Conservation (phyloP, 345 rosid species). For the Sisymbrium altissimum region DNA sequence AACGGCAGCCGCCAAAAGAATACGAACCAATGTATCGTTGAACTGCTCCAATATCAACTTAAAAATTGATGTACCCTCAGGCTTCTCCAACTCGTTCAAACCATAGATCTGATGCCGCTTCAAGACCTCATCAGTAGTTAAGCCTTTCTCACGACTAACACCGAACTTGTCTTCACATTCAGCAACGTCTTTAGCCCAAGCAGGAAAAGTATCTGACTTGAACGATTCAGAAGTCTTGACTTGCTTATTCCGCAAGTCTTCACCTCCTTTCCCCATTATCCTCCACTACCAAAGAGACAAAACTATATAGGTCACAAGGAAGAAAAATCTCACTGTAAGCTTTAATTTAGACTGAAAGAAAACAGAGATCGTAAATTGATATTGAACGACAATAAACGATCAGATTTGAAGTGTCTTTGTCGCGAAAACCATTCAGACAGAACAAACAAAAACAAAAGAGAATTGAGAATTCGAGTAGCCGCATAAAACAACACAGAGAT, state of each 20-base stretch:
- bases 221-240: slow-evolving; percentile 9
- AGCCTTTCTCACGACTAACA: slow-evolving; percentile 46
- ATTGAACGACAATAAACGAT: background rate
- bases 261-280: slow-evolving; percentile 74
- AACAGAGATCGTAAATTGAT: background rate
- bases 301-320: background rate
- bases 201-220: slow-evolving; percentile 39
- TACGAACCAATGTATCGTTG: slow-evolving; percentile 79
- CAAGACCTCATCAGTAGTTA: slow-evolving; percentile 49
- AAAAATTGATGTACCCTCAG: slow-evolving; percentile 59
- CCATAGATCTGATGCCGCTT: slow-evolving; percentile 54
- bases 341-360: background rate
- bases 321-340: background rate
- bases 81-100: slow-evolving; percentile 79
- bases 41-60: slow-evolving; percentile 75
- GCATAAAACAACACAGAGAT: slow-evolving; percentile 11
- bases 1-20: slow-evolving; percentile 72
- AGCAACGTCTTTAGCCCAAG: slow-evolving; percentile 60
- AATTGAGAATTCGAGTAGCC: slow-evolving; percentile 7
- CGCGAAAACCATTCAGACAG: background rate
- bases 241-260: slow-evolving; percentile 41
- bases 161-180: slow-evolving; percentile 60
- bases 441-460: background rate
- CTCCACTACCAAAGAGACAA: slow-evolving; percentile 5
- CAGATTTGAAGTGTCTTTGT: background rate